Base-by-base conservation (phyloP, 345 rosid genomes). In the Sapria himalayana region DNA sequence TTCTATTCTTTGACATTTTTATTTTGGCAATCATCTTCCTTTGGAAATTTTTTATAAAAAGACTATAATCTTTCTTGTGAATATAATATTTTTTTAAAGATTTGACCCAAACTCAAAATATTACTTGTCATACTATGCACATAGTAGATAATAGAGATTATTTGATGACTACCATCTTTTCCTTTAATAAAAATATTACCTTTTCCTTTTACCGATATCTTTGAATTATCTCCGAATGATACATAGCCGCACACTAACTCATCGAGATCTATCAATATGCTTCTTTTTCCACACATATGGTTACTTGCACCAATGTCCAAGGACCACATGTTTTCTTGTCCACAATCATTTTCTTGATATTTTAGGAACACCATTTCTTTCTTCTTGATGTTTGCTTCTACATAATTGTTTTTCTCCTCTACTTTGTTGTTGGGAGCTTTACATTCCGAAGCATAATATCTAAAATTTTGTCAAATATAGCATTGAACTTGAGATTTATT, bases 371-470 rank as follows among this genome's bases (percentile, higher is more conserved):
- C 19, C 3, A 12, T 4, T 0, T 39, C 19, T 0, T 4, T 14
- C 2, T 14, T n/a, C 11, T 44, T 14, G 1, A 11, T 19, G n/a
- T n/a, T n/a, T 15, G n/a, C 2, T 13, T 38, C 19, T 9, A 17
- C 31, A 7, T 13, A 15, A 15, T 51, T 35, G 0, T 16, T 48
- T 9, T n/a, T 19, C n/a, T 45, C 42, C 1, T 37, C 19, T 22
- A 12, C 27, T 32, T 20, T 5, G 0, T 10, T 12, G 18, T 20
- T 14, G 24, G 11, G 0, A n/a, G n/a, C n/a, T n/a, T n/a, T n/a
- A n/a, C n/a, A n/a, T n/a, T n/a, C n/a, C n/a, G n/a, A n/a, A n/a
- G 46, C 22, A 32, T 25, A 54, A 31, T 54, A 51, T 2, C 34
- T 16, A 21, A 18, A 10, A 9, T 29, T 15, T 3, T 20, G 7